Conservation (phyloP, 495 filamentous ascomycete genomes). For the Parachaetomium inaequale region DNA sequence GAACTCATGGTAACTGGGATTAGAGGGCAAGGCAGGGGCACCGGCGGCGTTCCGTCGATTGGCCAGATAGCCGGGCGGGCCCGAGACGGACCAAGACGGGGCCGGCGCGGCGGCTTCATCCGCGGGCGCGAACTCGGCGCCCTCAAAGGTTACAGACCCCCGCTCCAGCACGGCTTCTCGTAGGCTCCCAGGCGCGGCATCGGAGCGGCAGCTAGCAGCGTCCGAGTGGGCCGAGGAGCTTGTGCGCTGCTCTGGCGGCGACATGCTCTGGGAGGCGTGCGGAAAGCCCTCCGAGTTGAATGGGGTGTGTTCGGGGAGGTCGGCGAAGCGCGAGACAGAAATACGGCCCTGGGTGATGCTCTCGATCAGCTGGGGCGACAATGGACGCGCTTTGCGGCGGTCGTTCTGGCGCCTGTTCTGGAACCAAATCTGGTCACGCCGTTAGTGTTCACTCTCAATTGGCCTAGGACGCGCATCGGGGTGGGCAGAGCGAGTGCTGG, state of each 20-base stretch:
- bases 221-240: constrained; percentile 23
- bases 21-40: constrained; percentile 37
- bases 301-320: background rate
- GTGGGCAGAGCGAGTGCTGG: no score
- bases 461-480: background rate
- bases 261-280: constrained; percentile 17
- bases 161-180: background rate
- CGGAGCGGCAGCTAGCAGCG: constrained; percentile 13
- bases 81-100: constrained; percentile 31
- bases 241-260: constrained; percentile 11
- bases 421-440: constrained; percentile 82
- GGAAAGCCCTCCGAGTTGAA: constrained; percentile 3
- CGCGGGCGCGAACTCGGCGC: constrained; percentile 3
- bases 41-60: constrained; percentile 40
- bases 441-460: background rate
- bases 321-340: background rate
- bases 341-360: constrained; percentile 55
- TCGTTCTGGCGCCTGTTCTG: constrained; percentile 95
- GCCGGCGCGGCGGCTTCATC: background rate
- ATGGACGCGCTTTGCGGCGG: constrained; percentile 82
- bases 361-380: constrained; percentile 75
- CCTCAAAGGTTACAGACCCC: background rate
- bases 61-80: constrained; percentile 38
- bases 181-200: constrained; percentile 14
- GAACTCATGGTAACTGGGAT: constrained; percentile 35